Percentiles rank a stretch among this genome's conserved stretches.
phyloP scores from a whole-genome alignment of 192 early-diverging fungal species.

The Coemansia sp. region DNA sequence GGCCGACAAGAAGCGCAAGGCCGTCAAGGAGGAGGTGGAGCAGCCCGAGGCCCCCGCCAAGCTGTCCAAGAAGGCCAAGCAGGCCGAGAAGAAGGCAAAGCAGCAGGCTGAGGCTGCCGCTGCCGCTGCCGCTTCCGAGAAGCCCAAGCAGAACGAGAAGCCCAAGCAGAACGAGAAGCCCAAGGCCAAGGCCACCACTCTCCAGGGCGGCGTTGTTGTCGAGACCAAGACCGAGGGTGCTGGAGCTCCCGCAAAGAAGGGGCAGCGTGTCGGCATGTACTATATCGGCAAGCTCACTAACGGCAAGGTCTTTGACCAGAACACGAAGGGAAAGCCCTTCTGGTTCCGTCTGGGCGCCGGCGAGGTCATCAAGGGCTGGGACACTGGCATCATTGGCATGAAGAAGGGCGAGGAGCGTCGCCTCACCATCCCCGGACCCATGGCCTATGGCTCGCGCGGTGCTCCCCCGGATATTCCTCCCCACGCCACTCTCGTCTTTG shows the following conservation, averaged over 20 bases:
- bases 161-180: constrained; percentile 32
- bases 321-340: constrained; percentile 88
- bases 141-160: constrained; percentile 33
- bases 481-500: constrained; percentile 88
- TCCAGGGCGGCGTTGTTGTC: constrained; percentile 74
- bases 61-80: constrained; percentile 44
- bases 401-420: constrained; percentile 87
- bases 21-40: constrained; percentile 16
- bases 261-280: constrained; percentile 70
- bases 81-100: constrained; percentile 33
- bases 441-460: constrained; percentile 72
- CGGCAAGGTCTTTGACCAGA: constrained; percentile 97
- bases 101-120: constrained; percentile 19
- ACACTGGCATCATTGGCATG: constrained; percentile 88
- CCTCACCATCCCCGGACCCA: constrained; percentile 81
- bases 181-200: constrained; percentile 43
- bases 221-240: constrained; percentile 72
- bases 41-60: constrained; percentile 11
- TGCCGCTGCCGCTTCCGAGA: neutral
- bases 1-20: constrained; percentile 45
- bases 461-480: constrained; percentile 92
- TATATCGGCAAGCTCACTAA: constrained; percentile 91
- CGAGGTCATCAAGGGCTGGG: constrained; percentile 98
- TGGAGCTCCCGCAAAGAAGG: constrained; percentile 65
- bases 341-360: constrained; percentile 80